phyloP scores from a whole-genome alignment of 2,329 filamentous ascomycete genomes.

The Simplicillium aogashimaense region DNA sequence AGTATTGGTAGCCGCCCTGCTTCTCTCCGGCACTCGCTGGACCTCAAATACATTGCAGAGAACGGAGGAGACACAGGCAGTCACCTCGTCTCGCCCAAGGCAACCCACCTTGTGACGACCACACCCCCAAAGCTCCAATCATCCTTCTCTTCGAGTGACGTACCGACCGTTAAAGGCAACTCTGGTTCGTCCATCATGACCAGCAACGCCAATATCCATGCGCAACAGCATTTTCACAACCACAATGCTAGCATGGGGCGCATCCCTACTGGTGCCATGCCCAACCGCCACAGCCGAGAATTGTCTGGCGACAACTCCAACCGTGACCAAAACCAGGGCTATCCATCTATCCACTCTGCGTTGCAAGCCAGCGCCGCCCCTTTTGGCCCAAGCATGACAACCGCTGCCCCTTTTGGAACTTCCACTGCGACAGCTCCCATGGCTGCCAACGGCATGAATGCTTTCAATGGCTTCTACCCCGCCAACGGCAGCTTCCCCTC shows the following conservation, averaged over 20 bases:
- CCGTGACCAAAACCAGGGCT: slow-evolving; percentile 36
- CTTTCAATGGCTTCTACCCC: slow-evolving; percentile 20
- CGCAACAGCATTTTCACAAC: slow-evolving; percentile 58
- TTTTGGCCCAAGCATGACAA: slow-evolving; percentile 54
- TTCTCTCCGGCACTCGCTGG: slow-evolving; percentile 49
- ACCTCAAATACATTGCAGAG: slow-evolving; percentile 40
- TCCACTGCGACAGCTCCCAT: slow-evolving; percentile 14
- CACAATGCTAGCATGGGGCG: slow-evolving; percentile 77
- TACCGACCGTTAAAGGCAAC: slow-evolving; percentile 72
- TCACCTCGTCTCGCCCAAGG: slow-evolving; percentile 32
- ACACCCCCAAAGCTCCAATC: slow-evolving; percentile 65
- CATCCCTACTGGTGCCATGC: slow-evolving; percentile 57
- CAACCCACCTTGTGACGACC: slow-evolving; percentile 44
- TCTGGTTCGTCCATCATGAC: slow-evolving; percentile 33
- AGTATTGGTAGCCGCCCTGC: slow-evolving; percentile 36
- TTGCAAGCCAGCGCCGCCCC: slow-evolving; percentile 72
- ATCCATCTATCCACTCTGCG: slow-evolving; percentile 56
- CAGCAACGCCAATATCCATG: slow-evolving; percentile 45
- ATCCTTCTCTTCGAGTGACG: slow-evolving; percentile 83
- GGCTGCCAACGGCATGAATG: slow-evolving; percentile 5
- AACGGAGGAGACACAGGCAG: slow-evolving; percentile 22
- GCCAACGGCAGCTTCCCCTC: slow-evolving; percentile 13
- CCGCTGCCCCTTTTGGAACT: slow-evolving; percentile 16
- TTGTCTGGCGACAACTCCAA: slow-evolving; percentile 42
- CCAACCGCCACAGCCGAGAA: slow-evolving; percentile 64